Evolutionary conservation across 768 basidiomycete species (phyloP), one percentile per base, ranked within the genome.

Genomic region (Podaxis sp.): DNA sequence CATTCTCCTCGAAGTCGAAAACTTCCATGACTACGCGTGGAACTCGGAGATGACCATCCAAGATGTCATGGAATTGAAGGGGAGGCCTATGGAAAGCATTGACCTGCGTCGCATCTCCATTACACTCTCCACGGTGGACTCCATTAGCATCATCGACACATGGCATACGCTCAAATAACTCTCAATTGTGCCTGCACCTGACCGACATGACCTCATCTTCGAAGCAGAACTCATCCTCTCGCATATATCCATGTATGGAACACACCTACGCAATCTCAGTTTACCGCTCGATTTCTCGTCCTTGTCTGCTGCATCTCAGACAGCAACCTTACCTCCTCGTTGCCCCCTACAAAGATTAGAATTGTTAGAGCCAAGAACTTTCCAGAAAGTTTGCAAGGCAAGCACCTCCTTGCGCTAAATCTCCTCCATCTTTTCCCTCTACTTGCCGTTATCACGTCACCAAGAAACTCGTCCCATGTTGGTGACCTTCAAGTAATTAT

Each of bases 381-480:
- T 13, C 47, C 47, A 5, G 24, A 22, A 19, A 22, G 12, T 12
- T 22, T 11, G 47, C n/a, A 13, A 22, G 47, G 7, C 11, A 43
- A 43, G 13, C 15, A 50, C 12, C 22, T 17, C 27, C 33, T 50
- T 17, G 15, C 33, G 24, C 49, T 13, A 38, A 59, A 50, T n/a
- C 57, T 59, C 3, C 3, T 59, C 15, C 11, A 27, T 13, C 57
- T 59, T 38, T 51, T 59, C 19, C 57, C 57, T 11, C 50, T 47
- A 33, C 49, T 59, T 40, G 38, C 27, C 2, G 33, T 13, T 9
- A 36, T 59, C 11, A 24, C 29, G 5, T 50, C 47, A 17, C 11
- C 24, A 17, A 6, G 9, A 12, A 12, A 12, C 11, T 13, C 24
- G 3, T 17, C 36, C 17, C 12, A 38, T 22, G n/a, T 51, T 29